phyloP scores from a whole-genome alignment of 106 monocot species.

The Ottelia alismoides region DNA sequence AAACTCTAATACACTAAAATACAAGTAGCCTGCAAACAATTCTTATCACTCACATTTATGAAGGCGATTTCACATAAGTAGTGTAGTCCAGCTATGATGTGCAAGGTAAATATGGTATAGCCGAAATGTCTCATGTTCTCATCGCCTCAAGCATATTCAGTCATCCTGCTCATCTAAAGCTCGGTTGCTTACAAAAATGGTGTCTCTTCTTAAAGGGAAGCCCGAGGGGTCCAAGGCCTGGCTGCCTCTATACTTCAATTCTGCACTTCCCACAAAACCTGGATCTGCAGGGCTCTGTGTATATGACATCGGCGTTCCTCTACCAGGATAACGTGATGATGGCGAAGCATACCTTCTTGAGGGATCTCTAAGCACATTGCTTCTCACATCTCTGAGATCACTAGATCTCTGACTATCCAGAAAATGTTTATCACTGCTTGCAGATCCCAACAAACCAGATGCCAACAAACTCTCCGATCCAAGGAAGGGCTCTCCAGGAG shows the following conservation, averaged over 20 bases:
- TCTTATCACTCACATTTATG: too few species aligned
- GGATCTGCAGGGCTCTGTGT: slow-evolving; percentile 40
- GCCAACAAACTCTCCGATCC: slow-evolving; percentile 1
- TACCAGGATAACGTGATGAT: slow-evolving; percentile 35
- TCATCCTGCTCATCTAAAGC: slow-evolving; percentile 43
- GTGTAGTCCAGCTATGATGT: too few species aligned
- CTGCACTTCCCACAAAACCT: slow-evolving; percentile 26
- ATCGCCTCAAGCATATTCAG: slow-evolving; percentile 20
- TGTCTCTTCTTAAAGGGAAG: slow-evolving; percentile 64
- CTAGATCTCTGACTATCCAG: slow-evolving; percentile 23
- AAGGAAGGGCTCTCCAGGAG: slow-evolving; percentile 60
- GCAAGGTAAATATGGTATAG: too few species aligned
- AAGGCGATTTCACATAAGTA: too few species aligned
- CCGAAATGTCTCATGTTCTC: too few species aligned
- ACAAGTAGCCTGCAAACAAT: too few species aligned
- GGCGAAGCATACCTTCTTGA: slow-evolving; percentile 64
- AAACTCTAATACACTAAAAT: too few species aligned
- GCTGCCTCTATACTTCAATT: slow-evolving; percentile 49
- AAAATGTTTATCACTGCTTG: slow-evolving; percentile 22
- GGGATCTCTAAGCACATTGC: slow-evolving; percentile 34
- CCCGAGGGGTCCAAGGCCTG: slow-evolving; percentile 36
- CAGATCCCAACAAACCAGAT: slow-evolving; percentile 17
- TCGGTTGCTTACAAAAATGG: slow-evolving; percentile 34
- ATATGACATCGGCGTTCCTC: slow-evolving; percentile 27
- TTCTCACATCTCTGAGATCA: slow-evolving; percentile 43